Percentiles rank a stretch among this genome's conserved stretches.
phyloP scores from a whole-genome alignment of 164 flowering plant genomes.

The Annona squamosa region DNA sequence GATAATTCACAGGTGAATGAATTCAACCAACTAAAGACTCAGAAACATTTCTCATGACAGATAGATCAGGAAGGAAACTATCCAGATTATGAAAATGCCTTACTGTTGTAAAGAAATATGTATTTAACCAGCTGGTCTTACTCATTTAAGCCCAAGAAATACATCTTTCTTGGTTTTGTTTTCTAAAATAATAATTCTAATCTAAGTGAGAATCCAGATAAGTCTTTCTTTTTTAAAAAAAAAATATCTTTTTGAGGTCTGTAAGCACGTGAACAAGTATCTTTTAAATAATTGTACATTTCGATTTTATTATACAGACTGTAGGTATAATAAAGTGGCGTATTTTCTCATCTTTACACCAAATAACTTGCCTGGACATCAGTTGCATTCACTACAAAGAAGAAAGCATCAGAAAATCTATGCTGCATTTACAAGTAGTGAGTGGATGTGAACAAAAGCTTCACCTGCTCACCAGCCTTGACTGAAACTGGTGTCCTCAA shows the following conservation, averaged over 20 bases:
- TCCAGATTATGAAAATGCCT: neutral
- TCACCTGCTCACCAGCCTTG: constrained; percentile 92
- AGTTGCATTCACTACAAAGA: neutral
- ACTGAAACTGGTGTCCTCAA: constrained; percentile 60
- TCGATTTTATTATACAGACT: neutral
- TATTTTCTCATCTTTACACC: neutral
- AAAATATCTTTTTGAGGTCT: neutral
- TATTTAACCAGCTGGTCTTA: neutral
- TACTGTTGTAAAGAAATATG: neutral
- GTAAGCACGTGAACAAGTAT: neutral
- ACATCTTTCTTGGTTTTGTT: neutral
- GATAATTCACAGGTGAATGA: no score
- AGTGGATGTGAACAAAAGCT: neutral
- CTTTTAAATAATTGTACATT: neutral
- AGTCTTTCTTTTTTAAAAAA: no score
- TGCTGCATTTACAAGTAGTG: neutral
- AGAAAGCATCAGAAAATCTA: neutral
- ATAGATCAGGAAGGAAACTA: neutral
- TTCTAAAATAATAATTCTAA: no score
- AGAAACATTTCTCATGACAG: neutral
- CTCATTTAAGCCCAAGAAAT: neutral
- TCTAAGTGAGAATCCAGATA: neutral
- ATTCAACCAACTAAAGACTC: neutral
- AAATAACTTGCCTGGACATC: neutral
- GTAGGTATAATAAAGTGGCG: neutral